A percentile compares a stretch with the other conserved stretches of the same genome.
These are phyloP conservation scores for Kwoniella europaea DNA, from an alignment of 768 basidiomycete genomes.

Conservation along the genomic window DNA sequence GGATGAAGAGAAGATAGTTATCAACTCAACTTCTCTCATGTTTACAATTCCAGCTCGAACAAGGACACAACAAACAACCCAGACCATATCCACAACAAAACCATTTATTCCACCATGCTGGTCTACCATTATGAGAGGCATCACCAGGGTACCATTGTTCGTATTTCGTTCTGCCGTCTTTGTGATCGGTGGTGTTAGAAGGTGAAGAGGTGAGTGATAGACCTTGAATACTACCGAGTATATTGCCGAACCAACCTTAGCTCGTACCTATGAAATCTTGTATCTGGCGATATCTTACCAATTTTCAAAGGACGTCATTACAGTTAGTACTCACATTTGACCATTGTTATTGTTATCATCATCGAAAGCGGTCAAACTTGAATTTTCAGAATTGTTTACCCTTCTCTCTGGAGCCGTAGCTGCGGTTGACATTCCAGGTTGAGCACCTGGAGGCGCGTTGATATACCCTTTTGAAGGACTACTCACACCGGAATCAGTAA, in stretches of 20 bases:
- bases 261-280: too few relatives aligned
- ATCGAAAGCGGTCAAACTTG: neutral
- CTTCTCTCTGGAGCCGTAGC: neutral
- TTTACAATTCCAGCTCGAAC: conserved; percentile 43
- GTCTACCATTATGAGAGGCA: conserved; percentile 34
- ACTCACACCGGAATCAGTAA: neutral
- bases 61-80: conserved; percentile 45
- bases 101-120: conserved; percentile 47
- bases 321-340: neutral
- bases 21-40: conserved; percentile 32
- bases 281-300: too few relatives aligned
- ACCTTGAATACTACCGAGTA: neutral
- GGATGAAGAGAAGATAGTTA: neutral
- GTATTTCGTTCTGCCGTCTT: conserved; percentile 22
- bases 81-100: conserved; percentile 50
- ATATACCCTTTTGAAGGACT: neutral
- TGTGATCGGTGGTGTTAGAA: neutral
- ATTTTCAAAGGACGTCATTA: too few relatives aligned
- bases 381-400: neutral
- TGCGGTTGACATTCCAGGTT: neutral
- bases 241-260: too few relatives aligned
- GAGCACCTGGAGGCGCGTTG: neutral
- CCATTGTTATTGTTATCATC: neutral
- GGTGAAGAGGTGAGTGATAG: neutral
- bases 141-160: conserved; percentile 48